phyloP scores from a whole-genome alignment of 768 basidiomycete genomes.

The Hericium coralloides region DNA sequence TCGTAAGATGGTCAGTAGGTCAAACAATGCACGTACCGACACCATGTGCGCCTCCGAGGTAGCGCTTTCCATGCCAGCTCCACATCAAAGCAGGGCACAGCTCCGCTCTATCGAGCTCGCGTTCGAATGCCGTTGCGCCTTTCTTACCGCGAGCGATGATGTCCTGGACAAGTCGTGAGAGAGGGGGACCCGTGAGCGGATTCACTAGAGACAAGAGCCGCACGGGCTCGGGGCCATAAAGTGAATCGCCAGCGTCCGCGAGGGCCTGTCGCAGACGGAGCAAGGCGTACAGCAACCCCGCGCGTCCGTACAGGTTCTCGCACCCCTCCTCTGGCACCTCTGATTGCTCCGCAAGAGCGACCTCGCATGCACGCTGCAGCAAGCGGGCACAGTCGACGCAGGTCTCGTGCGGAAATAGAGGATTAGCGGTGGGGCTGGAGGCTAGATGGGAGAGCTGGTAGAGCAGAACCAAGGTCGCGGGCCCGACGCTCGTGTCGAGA shows the following conservation, averaged over 20 bases:
- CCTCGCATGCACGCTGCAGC: constrained; percentile 9
- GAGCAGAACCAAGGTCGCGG: constrained; percentile 19
- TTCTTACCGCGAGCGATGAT: constrained; percentile 36
- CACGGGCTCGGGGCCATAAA: background rate
- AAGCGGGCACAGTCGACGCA: constrained; percentile 8
- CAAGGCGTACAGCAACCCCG: constrained; percentile 46
- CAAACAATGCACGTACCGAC: constrained; percentile 31
- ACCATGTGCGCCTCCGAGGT: constrained; percentile 53
- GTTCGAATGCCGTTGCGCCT: constrained; percentile 28
- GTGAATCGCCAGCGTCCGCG: background rate
- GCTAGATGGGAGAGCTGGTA: constrained; percentile 9
- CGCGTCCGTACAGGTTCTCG: constrained; percentile 52
- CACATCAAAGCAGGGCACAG: constrained; percentile 43
- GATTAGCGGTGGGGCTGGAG: background rate
- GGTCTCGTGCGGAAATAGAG: background rate
- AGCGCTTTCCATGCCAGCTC: constrained; percentile 48
- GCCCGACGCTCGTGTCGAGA: constrained; percentile 22
- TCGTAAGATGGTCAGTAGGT: background rate
- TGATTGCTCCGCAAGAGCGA: constrained; percentile 5
- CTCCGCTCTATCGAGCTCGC: constrained; percentile 17
- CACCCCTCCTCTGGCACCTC: constrained; percentile 36
- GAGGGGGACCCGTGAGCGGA: constrained; percentile 24
- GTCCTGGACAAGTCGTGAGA: constrained; percentile 32
- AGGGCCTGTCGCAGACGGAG: constrained; percentile 31
- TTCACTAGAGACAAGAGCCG: background rate